These are phyloP conservation scores for Alternaria metachromatica DNA, from an alignment of 2,329 filamentous ascomycete species.

Conservation along the genomic window DNA sequence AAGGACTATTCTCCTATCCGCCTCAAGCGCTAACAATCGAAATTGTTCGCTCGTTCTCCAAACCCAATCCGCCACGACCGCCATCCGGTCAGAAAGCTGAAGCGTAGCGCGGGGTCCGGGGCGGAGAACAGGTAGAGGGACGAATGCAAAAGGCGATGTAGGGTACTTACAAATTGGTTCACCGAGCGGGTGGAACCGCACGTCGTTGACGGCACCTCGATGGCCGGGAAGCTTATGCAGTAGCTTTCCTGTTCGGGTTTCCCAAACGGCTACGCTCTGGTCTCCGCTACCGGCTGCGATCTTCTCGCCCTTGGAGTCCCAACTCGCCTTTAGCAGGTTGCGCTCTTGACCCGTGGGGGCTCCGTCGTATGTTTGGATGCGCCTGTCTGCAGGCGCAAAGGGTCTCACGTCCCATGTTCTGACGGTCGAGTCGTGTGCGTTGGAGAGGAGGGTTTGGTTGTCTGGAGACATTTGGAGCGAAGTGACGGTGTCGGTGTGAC, in stretches of 20 bases:
- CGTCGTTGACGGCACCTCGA: slow-evolving; percentile 93
- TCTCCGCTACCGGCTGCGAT: slow-evolving; percentile 91
- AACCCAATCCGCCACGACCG: not conserved
- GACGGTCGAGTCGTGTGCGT: slow-evolving; percentile 92
- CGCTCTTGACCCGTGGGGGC: slow-evolving; percentile 86
- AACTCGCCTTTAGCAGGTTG: slow-evolving; percentile 88
- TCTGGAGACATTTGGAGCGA: slow-evolving; percentile 92
- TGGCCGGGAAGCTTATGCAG: slow-evolving; percentile 95
- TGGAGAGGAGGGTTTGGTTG: slow-evolving; percentile 86
- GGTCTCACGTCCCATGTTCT: slow-evolving; percentile 96
- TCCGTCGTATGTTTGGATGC: slow-evolving; percentile 90
- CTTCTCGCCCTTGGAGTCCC: slow-evolving; percentile 84
- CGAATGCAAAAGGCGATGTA: not conserved
- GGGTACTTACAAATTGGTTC: slow-evolving; percentile 82
- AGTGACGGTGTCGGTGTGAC: slow-evolving; percentile 91
- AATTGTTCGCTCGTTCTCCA: not conserved
- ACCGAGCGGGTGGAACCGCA: slow-evolving; percentile 82
- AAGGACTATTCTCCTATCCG: not conserved
- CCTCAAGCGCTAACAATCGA: not conserved
- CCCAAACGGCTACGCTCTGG: slow-evolving; percentile 90
- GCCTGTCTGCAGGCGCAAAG: slow-evolving; percentile 86
- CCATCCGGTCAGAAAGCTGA: not conserved
- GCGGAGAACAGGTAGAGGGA: not conserved
- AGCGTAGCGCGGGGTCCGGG: not conserved
- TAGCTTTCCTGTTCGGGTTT: slow-evolving; percentile 83